Base-by-base conservation (phyloP, 257 asterid genomes). In the Paraleonurus japonicus region DNA sequence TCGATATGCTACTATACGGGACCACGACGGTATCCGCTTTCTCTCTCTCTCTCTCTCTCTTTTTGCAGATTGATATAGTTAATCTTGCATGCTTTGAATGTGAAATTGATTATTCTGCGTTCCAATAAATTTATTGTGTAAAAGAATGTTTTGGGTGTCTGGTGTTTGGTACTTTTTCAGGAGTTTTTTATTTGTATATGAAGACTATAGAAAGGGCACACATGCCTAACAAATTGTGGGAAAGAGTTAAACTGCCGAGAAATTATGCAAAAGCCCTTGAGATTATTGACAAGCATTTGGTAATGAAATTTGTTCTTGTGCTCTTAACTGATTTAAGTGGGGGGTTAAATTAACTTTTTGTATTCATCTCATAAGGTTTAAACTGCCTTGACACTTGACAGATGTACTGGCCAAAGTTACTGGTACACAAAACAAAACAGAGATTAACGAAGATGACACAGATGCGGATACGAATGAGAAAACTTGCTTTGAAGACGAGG, bases 141-240 rank as follows among this genome's bases (percentile, higher is more conserved):
- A 77, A 47, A 61, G 64, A 48, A 51, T 58, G 6, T 26, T 47
- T 39, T 33, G 28, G 35, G 32, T 60, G 28, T 72, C 45, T 47
- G 61, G 33, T 32, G 53, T 70, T 54, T 72, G 50, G 33, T 70
- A 66, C 28, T 54, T 72, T 69, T 57, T 85, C 83, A 92, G 98
- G 99, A 41, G 95, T 95, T 27, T 88, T 92, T 80, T 95, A 87
- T 82, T 74, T 95, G 76, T 95, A 95, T 83, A 90, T 92, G 98
- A 95, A 95, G 84, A 92, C 97, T 5, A 92, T 95, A 76, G 99
- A 95, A 66, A 95, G 99, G 85, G 97, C 99, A 3, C 99, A 95
- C 73, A 87, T 90, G 97, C 98, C 99, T 39, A 90, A 87, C 81
- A 92, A 90, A 75, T 74, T 95, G 76, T 92, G 99, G 99, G 97